These are phyloP conservation scores for Penicillium sp. DNA, from an alignment of 2,329 filamentous ascomycete genomes.

Conservation along the genomic window DNA sequence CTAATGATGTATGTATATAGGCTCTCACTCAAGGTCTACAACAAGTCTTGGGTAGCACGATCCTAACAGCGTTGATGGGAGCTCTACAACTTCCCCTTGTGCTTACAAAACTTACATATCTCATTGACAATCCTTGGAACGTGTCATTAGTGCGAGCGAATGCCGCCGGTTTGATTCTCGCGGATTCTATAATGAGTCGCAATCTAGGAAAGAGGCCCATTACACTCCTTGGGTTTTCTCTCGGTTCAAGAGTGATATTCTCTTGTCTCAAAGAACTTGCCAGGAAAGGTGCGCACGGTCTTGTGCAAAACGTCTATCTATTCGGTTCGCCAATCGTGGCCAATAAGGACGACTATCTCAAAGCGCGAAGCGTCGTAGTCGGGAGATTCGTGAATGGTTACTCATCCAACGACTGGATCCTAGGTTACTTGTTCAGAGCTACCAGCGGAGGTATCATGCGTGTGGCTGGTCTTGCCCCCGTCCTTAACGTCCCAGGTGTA, in stretches of 20 bases:
- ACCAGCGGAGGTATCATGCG: slow-evolving; percentile 88
- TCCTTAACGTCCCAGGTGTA: slow-evolving; percentile 72
- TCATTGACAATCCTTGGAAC: slow-evolving; percentile 98
- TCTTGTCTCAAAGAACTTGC: slow-evolving; percentile 84
- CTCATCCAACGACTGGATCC: slow-evolving; percentile 93
- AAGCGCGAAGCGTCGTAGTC: slow-evolving; percentile 74
- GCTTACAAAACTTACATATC: slow-evolving; percentile 86
- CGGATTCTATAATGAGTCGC: slow-evolving; percentile 86
- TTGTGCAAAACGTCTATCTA: slow-evolving; percentile 92
- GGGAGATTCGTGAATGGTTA: slow-evolving; percentile 96
- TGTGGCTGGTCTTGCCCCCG: slow-evolving; percentile 74
- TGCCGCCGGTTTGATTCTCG: slow-evolving; percentile 83
- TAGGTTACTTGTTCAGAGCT: slow-evolving; percentile 90
- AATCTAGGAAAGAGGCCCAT: slow-evolving; percentile 88
- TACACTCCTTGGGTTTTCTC: slow-evolving; percentile 90
- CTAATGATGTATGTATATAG: slow-evolving; percentile 44
- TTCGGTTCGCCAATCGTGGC: slow-evolving; percentile 91
- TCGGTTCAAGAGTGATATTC: slow-evolving; percentile 89
- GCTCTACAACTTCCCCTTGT: slow-evolving; percentile 89
- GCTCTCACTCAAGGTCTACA: slow-evolving; percentile 94
- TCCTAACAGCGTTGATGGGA: slow-evolving; percentile 85
- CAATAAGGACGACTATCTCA: slow-evolving; percentile 83
- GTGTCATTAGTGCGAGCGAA: slow-evolving; percentile 92
- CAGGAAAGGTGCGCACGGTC: slow-evolving; percentile 74
- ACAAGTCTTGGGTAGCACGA: slow-evolving; percentile 86